Percentiles rank a stretch among this genome's conserved stretches.
These are phyloP conservation scores for Malania oleifera DNA, from an alignment of 164 flowering plant genomes.

Conservation along the genomic window DNA sequence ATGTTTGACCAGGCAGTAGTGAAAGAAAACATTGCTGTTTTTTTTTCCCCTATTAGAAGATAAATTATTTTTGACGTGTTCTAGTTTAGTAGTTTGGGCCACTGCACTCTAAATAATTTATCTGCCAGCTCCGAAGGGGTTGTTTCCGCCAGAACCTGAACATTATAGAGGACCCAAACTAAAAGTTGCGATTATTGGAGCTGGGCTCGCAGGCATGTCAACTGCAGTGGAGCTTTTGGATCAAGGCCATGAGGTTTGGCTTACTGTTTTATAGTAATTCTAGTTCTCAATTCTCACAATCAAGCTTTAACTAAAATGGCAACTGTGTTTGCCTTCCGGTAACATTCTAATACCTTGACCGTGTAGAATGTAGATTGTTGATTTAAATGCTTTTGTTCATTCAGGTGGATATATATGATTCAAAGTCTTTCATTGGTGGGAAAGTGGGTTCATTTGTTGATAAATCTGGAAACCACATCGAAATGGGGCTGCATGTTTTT, in stretches of 20 bases:
- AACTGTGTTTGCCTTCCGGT: too few species aligned
- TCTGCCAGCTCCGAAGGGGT: slow-evolving; percentile 86
- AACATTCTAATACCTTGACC: too few species aligned
- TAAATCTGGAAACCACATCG: slow-evolving; percentile 86
- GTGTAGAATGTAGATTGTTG: background rate
- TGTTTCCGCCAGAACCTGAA: slow-evolving; percentile 97
- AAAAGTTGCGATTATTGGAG: slow-evolving; percentile 97
- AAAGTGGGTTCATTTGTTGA: slow-evolving; percentile 97
- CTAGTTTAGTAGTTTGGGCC: background rate
- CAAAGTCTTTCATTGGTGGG: slow-evolving; percentile 89
- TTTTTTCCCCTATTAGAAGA: too few species aligned
- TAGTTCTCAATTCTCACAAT: background rate
- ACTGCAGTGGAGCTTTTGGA: slow-evolving; percentile 98
- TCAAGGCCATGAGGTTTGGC: slow-evolving; percentile 94
- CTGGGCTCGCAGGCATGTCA: slow-evolving; percentile 99
- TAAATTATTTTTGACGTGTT: background rate
- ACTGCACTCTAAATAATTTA: slow-evolving; percentile 6
- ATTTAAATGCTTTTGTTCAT: slow-evolving; percentile 10
- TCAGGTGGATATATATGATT: slow-evolving; percentile 97
- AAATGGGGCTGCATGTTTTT: slow-evolving; percentile 98
- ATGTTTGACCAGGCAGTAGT: too few species aligned
- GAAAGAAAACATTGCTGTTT: too few species aligned
- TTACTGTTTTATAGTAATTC: background rate
- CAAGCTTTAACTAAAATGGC: slow-evolving; percentile 1
- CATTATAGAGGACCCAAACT: slow-evolving; percentile 89